Evolutionary conservation across 2,329 filamentous ascomycete genomes (phyloP).

Genomic region (Penicillium hesseltinei): DNA sequence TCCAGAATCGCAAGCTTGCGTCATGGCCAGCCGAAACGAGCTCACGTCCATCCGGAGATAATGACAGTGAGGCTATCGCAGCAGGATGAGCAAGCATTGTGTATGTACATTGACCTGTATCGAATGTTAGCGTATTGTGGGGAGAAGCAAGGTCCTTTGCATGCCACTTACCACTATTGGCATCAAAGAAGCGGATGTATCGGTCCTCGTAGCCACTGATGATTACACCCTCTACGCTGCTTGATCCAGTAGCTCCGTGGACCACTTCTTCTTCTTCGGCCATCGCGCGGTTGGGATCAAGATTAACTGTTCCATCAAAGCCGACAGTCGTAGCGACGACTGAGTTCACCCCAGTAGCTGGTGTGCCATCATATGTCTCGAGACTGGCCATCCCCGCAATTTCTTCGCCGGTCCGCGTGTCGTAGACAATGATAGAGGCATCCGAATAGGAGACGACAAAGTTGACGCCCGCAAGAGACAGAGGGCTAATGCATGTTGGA

Average conservation of each 20-base stretch:
- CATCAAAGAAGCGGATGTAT: conserved; percentile 96
- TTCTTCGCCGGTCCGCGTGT: conserved; percentile 87
- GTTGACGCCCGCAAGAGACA: conserved; percentile 77
- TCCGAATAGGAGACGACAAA: conserved; percentile 94
- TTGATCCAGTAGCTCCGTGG: conserved; percentile 78
- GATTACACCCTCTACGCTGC: conserved; percentile 84
- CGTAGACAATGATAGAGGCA: conserved; percentile 85
- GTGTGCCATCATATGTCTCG: conserved; percentile 88
- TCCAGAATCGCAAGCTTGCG: conserved; percentile 94
- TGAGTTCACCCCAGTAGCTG: conserved; percentile 80
- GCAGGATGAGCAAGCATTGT: conserved; percentile 96
- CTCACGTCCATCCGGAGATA: conserved; percentile 90
- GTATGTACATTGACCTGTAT: conserved; percentile 93
- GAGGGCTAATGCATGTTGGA: conserved; percentile 87
- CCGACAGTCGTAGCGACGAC: conserved; percentile 84
- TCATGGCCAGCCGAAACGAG: conserved; percentile 95
- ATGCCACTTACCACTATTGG: conserved; percentile 82
- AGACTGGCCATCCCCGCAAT: conserved; percentile 88
- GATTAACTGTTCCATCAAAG: conserved; percentile 63
- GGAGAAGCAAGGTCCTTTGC: neutral
- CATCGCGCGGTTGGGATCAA: conserved; percentile 63
- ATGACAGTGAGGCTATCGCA: conserved; percentile 83
- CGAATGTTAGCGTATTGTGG: conserved; percentile 19
- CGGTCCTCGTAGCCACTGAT: conserved; percentile 97
- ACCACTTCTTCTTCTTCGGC: conserved; percentile 73